These are phyloP conservation scores for Pseudofabraea citricarpa DNA, from an alignment of 2,329 filamentous ascomycete species.

Conservation along the genomic window DNA sequence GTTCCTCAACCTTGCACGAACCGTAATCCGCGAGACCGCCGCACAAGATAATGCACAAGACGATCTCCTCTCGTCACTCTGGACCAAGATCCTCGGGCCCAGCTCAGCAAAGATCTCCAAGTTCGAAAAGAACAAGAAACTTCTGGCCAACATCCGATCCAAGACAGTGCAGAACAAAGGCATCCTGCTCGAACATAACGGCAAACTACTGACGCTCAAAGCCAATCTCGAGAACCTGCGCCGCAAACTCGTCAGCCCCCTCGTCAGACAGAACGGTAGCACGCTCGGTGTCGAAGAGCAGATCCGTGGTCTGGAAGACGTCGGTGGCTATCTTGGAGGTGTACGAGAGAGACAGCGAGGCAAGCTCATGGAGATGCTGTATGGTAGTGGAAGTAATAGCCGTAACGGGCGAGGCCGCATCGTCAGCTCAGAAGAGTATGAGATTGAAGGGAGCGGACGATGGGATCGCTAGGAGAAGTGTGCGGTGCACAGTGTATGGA, in stretches of 20 bases:
- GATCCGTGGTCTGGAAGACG: conserved; percentile 75
- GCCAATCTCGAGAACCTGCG: conserved; percentile 81
- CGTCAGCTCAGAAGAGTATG: conserved; percentile 7
- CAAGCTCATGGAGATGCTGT: conserved; percentile 76
- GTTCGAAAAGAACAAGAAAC: conserved; percentile 82
- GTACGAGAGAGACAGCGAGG: conserved; percentile 77
- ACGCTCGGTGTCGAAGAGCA: conserved; percentile 79
- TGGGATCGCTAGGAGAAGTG: no score
- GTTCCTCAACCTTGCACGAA: conserved; percentile 82
- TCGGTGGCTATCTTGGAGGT: conserved; percentile 70
- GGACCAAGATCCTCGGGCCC: conserved; percentile 78
- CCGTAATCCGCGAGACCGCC: conserved; percentile 77
- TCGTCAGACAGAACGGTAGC: conserved; percentile 66
- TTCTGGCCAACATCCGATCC: conserved; percentile 73
- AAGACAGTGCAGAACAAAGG: conserved; percentile 85
- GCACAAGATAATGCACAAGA: conserved; percentile 75
- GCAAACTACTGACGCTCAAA: conserved; percentile 76
- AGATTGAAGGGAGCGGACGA: conserved; percentile 12
- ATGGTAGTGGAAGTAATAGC: conserved; percentile 38
- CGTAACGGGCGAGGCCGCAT: conserved; percentile 5
- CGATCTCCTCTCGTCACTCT: conserved; percentile 78
- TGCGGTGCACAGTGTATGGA: no score
- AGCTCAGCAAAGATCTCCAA: conserved; percentile 74
- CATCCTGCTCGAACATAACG: conserved; percentile 80
- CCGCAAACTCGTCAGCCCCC: conserved; percentile 76